Base-by-base conservation (phyloP, 148 eudicot species). In the Cornus controversa region DNA sequence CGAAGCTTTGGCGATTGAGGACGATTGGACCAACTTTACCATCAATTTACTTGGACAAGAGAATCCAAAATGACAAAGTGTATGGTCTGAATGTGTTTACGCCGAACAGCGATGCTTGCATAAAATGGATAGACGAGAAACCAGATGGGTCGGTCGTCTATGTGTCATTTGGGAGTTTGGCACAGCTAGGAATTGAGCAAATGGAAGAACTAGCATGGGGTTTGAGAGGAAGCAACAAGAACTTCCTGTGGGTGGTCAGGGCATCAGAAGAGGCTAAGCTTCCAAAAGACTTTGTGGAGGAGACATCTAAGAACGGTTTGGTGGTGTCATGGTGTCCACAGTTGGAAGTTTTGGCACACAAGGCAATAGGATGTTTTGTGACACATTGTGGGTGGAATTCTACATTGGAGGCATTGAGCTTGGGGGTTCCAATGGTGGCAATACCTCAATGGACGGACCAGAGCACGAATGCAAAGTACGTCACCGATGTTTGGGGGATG, bases 341-440 rank as follows among this genome's bases (percentile, higher is more conserved):
- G n/a, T 68, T 85, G 0, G 81, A 82, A 63, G 70, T 80, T 29
- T 47, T 82, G 66, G 69, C 85, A 6, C 83, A 85, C 37, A 60
- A 77, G 13, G 79, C 88, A 5, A 75, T 60, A 0, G 83, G 85
- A 1, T 85, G 85, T n/a, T 85, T 85, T 58, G 34, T 85, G 54
- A 82, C 84, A 4, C 85, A 85, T 15, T 82, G 84, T 28, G 88
- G 88, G 34, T 80, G 83, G 60, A 85, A 82, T 75, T 85, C 88
- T 26, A 74, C 73, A 0, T 74, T 85, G 3, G 88, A 85, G 36
- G 82, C 81, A 1, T 68, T 85, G 70, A 69, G 73, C 15, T 73
- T 85, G 0, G 88, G 86, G 9, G 82, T 85, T 34, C 82, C 84
- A 9, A 10, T 84, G 42, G 78, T 80, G 72, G 86, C 63, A 28